Percentiles rank a stretch among this genome's conserved stretches.
Conservation (phyloP, 306 rosid genomes). For the Elaeagnus macrophylla region DNA sequence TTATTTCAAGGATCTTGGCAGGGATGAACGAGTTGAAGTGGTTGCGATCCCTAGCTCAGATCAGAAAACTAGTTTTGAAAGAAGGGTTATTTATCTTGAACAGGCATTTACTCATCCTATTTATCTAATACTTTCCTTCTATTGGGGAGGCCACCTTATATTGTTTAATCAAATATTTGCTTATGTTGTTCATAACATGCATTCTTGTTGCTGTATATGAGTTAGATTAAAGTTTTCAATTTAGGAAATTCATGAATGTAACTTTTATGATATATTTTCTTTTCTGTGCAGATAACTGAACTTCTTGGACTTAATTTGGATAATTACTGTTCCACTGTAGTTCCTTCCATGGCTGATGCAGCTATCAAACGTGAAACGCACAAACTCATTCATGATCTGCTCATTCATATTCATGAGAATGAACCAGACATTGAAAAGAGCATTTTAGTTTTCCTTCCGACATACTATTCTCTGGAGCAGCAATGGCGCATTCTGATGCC, state of each 20-base stretch:
- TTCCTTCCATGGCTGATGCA: constrained; percentile 29
- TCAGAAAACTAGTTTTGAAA: constrained; percentile 45
- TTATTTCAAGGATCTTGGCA: constrained; percentile 78
- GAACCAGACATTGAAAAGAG: constrained; percentile 83
- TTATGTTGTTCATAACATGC: constrained; percentile 6
- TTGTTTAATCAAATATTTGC: constrained; percentile 2
- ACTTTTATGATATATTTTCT: not conserved
- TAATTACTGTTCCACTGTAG: constrained; percentile 29
- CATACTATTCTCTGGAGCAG: constrained; percentile 64
- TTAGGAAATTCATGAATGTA: not conserved
- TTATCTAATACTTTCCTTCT: not conserved
- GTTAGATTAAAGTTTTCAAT: too few relatives aligned
- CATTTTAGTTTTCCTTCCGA: constrained; percentile 86
- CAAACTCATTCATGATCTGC: constrained; percentile 58
- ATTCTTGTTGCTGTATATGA: constrained; percentile 5
- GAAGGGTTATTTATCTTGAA: constrained; percentile 62
- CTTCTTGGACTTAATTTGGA: constrained; percentile 43
- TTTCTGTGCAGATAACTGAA: constrained; percentile 40
- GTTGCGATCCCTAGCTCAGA: constrained; percentile 61
- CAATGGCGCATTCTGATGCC: constrained; percentile 75
- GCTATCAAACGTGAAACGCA: constrained; percentile 39
- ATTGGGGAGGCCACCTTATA: not conserved
- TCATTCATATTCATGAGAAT: constrained; percentile 60
- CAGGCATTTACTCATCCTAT: constrained; percentile 38
- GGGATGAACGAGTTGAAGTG: constrained; percentile 86